Base-by-base conservation (phyloP, 1,284 basidiomycete species). In the Cutaneotrichosporon daszewskae region DNA sequence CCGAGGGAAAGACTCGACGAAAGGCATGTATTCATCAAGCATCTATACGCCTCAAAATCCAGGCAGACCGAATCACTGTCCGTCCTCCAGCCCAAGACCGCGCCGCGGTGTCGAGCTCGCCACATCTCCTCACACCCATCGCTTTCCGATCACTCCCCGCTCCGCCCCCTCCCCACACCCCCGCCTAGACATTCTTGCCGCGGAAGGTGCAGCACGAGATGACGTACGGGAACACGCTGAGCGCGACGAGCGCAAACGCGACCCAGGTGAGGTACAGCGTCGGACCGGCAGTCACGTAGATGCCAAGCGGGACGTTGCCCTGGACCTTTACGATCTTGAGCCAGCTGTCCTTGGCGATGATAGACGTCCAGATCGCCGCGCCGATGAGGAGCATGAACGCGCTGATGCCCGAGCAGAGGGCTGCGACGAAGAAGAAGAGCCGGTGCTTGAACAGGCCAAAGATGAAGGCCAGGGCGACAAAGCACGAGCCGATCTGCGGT, bases 261-360 rank as follows among this genome's bases (percentile, higher is more conserved):
- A 69, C 68, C 71, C 71, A 72, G 13, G 59, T 59, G 35, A 69
- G 55, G 54, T 69, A 69, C 9, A 69, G 53, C 5, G 59, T 43
- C 12, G 62, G 52, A 24, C 69, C 69, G 4, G 64, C 53, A 7
- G 47, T 55, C 31, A 66, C 58, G 28, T 38, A 31, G 40, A 69
- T 64, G 25, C 69, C 69, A 18, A 69, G 53, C 9, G 43, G 40
- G 19, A 44, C 48, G 14, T 55, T 60, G 36, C 54, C 36, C 35
- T 56, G 25, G 8, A 67, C 63, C 40, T 64, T 58, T 40, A 66
- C 58, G 20, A 49, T 51, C 32, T 57, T 57, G 40, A 69, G 33
- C 36, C 49, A 62, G 11, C 52, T 42, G 52, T 68, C 60, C 49
- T 69, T 68, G 32, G 57, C 57, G 37, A 71, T 65, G 42, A 68